Percentiles rank a stretch among this genome's conserved stretches.
Conservation (phyloP, 1,284 basidiomycete species). For the Fomitopsis betulina region DNA sequence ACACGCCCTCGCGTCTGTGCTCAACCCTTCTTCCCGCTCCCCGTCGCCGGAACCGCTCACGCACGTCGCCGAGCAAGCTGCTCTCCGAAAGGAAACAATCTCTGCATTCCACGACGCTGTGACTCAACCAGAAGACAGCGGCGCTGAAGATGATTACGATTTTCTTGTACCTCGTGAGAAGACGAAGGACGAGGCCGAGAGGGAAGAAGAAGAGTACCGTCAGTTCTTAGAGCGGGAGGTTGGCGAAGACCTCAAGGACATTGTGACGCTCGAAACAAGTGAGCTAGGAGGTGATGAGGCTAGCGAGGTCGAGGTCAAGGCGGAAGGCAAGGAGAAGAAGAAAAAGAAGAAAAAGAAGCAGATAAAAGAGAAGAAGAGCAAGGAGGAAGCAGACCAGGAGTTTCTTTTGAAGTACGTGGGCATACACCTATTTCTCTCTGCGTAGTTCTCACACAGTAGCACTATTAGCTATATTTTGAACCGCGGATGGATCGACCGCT, state of each 20-base stretch:
- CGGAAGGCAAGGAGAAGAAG: slow-evolving; percentile 27
- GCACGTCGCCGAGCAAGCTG: slow-evolving; percentile 76
- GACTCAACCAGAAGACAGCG: slow-evolving; percentile 7
- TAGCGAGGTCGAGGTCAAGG: slow-evolving; percentile 26
- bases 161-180: slow-evolving; percentile 73
- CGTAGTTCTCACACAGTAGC: not conserved
- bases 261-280: slow-evolving; percentile 44
- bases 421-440: slow-evolving; percentile 4
- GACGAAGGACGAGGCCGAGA: slow-evolving; percentile 70
- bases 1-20: slow-evolving; percentile 51
- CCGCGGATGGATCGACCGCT: slow-evolving; percentile 90
- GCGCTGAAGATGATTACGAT: slow-evolving; percentile 51
- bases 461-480: slow-evolving; percentile 82
- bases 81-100: slow-evolving; percentile 79
- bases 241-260: slow-evolving; percentile 64
- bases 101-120: slow-evolving; percentile 69
- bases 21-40: slow-evolving; percentile 46
- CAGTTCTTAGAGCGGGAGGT: slow-evolving; percentile 81
- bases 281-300: slow-evolving; percentile 21
- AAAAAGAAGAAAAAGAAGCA: slow-evolving; percentile 30
- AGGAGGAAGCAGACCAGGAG: slow-evolving; percentile 69
- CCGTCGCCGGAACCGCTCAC: slow-evolving; percentile 59
- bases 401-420: slow-evolving; percentile 84
- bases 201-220: slow-evolving; percentile 78
- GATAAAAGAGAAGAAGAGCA: slow-evolving; percentile 34